Percentiles rank a stretch among this genome's conserved stretches.
These are phyloP conservation scores for Suhomyces prunicola DNA, from an alignment of 805 yeast species.

Conservation along the genomic window DNA sequence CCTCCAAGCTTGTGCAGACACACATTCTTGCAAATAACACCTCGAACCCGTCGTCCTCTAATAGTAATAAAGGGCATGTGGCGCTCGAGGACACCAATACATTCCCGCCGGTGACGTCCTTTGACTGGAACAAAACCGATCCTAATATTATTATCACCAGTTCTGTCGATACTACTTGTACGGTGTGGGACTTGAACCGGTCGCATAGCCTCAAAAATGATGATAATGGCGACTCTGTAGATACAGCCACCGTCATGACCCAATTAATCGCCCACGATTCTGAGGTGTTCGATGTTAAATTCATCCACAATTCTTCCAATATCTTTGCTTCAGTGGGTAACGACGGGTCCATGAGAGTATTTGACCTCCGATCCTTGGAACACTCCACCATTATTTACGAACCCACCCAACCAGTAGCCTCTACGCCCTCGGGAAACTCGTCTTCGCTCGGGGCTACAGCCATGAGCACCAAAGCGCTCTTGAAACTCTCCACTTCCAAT, in stretches of 20 bases:
- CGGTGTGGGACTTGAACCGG: slow-evolving; percentile 80
- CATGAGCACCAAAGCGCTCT: slow-evolving; percentile 52
- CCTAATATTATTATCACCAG: slow-evolving; percentile 73
- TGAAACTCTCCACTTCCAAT: slow-evolving; percentile 75
- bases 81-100: slow-evolving; percentile 45
- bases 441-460: not conserved
- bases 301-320: slow-evolving; percentile 67
- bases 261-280: slow-evolving; percentile 95
- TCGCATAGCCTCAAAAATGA: slow-evolving; percentile 12
- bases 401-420: slow-evolving; percentile 34
- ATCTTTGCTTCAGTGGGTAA: slow-evolving; percentile 91
- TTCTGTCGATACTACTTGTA: slow-evolving; percentile 94
- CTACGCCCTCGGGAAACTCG: slow-evolving; percentile 6
- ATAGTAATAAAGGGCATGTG: slow-evolving; percentile 10
- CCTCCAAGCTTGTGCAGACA: slow-evolving; percentile 36
- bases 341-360: slow-evolving; percentile 91
- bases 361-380: slow-evolving; percentile 83
- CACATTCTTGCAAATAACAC: slow-evolving; percentile 40
- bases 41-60: slow-evolving; percentile 15
- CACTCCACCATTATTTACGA: slow-evolving; percentile 95
- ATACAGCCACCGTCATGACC: slow-evolving; percentile 72
- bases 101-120: slow-evolving; percentile 86
- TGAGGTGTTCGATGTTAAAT: slow-evolving; percentile 91
- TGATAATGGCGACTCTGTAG: slow-evolving; percentile 11
- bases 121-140: slow-evolving; percentile 85